These are phyloP conservation scores for Metarhizium rileyi DNA, from an alignment of 2,329 filamentous ascomycete species.

Conservation along the genomic window DNA sequence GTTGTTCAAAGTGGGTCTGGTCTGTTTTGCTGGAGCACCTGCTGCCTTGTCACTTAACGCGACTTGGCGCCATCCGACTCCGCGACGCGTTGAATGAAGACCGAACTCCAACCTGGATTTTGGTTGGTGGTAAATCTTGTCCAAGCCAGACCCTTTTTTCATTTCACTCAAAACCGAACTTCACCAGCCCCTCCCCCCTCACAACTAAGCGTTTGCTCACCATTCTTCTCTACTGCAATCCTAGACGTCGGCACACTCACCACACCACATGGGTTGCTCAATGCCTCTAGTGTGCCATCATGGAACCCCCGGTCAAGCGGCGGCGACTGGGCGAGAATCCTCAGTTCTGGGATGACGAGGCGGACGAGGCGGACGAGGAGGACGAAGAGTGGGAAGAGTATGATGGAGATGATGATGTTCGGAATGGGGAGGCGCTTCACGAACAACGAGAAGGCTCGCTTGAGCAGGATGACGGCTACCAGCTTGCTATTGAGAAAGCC, in stretches of 20 bases:
- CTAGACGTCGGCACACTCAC: not conserved
- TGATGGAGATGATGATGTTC: slow-evolving; percentile 29
- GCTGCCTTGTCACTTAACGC: no score
- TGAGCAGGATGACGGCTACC: slow-evolving; percentile 41
- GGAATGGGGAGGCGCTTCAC: slow-evolving; percentile 38
- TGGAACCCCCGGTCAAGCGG: slow-evolving; percentile 54
- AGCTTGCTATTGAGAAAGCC: slow-evolving; percentile 52
- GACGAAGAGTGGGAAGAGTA: slow-evolving; percentile 6
- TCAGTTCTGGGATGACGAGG: slow-evolving; percentile 12
- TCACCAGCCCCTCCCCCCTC: not conserved
- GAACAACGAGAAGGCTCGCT: slow-evolving; percentile 37
- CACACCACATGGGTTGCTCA: slow-evolving; percentile 6
- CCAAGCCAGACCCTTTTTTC: not conserved
- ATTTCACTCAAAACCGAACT: not conserved
- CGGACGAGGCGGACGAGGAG: slow-evolving; percentile 1
- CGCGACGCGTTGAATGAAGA: not conserved
- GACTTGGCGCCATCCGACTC: no score
- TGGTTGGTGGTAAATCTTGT: slow-evolving; percentile 26
- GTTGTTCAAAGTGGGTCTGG: no score
- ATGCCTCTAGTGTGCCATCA: slow-evolving; percentile 17
- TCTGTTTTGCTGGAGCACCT: no score
- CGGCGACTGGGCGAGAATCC: slow-evolving; percentile 40
- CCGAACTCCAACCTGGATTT: slow-evolving; percentile 30
- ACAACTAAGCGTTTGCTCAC: not conserved
- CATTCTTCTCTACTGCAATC: not conserved